These are phyloP conservation scores for Hansenula lynferdii DNA, from an alignment of 1,139 yeast species.

Conservation along the genomic window DNA sequence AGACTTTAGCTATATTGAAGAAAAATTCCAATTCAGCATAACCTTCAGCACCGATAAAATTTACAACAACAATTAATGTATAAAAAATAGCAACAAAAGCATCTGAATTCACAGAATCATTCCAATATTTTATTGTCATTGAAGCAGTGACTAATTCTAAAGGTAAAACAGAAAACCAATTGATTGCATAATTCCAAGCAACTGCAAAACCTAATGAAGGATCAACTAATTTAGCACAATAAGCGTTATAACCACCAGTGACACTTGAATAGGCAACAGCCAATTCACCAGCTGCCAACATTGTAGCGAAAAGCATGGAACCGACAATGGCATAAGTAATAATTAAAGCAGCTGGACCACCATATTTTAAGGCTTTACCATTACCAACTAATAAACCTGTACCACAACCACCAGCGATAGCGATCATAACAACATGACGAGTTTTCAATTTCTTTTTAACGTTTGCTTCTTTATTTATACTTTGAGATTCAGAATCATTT, in stretches of 20 bases:
- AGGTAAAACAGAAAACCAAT: slow-evolving; percentile 70
- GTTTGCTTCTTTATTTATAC: background rate
- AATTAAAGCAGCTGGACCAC: slow-evolving; percentile 76
- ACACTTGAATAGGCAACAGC: slow-evolving; percentile 66
- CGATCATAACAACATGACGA: slow-evolving; percentile 57
- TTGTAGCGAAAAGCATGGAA: slow-evolving; percentile 61
- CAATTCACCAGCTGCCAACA: slow-evolving; percentile 74
- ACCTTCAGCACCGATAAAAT: slow-evolving; percentile 61
- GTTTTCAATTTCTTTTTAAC: slow-evolving; percentile 28
- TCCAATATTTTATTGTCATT: slow-evolving; percentile 61
- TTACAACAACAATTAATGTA: slow-evolving; percentile 43
- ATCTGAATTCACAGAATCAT: slow-evolving; percentile 48
- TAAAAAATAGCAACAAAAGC: slow-evolving; percentile 60
- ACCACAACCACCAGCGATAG: slow-evolving; percentile 79
- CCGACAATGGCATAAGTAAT: slow-evolving; percentile 64
- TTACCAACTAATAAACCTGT: slow-evolving; percentile 69
- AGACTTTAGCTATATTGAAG: slow-evolving; percentile 50
- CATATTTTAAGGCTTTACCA: slow-evolving; percentile 55
- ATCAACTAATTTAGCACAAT: slow-evolving; percentile 58
- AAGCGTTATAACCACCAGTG: slow-evolving; percentile 67
- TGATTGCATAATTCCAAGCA: slow-evolving; percentile 71
- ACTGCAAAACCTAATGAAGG: slow-evolving; percentile 70
- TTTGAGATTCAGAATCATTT: background rate
- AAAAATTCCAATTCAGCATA: slow-evolving; percentile 26
- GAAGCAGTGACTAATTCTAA: slow-evolving; percentile 73